Evolutionary conservation across 805 yeast species (phyloP).

Genomic region (Myxozyma lipomycoides): DNA sequence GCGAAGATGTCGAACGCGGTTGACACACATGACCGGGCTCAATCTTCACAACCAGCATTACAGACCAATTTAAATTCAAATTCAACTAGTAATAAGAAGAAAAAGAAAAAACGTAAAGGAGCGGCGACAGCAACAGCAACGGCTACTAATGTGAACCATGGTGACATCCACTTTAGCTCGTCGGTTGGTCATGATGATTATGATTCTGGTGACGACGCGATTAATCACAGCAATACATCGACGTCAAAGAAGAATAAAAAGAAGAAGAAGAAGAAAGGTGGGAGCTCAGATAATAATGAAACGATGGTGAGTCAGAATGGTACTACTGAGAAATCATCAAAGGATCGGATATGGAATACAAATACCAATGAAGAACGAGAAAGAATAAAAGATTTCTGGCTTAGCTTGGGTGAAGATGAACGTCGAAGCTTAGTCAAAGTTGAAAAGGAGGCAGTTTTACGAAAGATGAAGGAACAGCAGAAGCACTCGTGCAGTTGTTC

Average conservation of each 20-base stretch:
- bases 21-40: no score
- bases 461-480: slow-evolving; percentile 58
- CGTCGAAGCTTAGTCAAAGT: slow-evolving; percentile 60
- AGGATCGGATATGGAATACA: slow-evolving; percentile 45
- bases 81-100: no score
- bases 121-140: slow-evolving; percentile 6
- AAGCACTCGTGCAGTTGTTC: slow-evolving; percentile 62
- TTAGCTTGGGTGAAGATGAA: slow-evolving; percentile 53
- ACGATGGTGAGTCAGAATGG: not conserved
- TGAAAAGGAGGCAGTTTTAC: slow-evolving; percentile 65
- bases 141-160: slow-evolving; percentile 1
- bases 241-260: not conserved
- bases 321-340: slow-evolving; percentile 17
- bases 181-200: not conserved
- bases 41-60: no score
- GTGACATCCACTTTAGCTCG: not conserved
- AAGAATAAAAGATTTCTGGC: slow-evolving; percentile 61
- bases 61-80: no score
- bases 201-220: not conserved
- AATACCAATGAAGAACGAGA: slow-evolving; percentile 50
- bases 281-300: not conserved
- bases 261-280: not conserved
- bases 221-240: slow-evolving; percentile 1
- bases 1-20: no score
- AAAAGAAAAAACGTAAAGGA: slow-evolving; percentile 27